Conservation (phyloP, 768 basidiomycete genomes). For the Flagelloscypha sp. region DNA sequence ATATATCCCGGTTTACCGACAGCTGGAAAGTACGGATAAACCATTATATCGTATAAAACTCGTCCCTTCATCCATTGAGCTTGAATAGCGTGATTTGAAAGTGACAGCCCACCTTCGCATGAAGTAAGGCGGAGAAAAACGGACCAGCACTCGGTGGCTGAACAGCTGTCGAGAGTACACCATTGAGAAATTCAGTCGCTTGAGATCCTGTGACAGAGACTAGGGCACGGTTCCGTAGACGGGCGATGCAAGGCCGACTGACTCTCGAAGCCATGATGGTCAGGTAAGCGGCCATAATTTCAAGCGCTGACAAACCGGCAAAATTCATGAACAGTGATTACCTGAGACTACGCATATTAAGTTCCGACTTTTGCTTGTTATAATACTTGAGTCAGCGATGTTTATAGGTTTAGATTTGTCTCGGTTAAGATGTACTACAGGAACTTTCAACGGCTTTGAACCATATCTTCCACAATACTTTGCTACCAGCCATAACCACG, state of each 20-base stretch:
- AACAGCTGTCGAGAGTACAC: conserved; percentile 52
- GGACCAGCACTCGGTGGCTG: conserved; percentile 37
- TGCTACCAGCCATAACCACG: too few relatives aligned
- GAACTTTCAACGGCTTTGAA: too few relatives aligned
- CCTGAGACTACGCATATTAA: too few relatives aligned
- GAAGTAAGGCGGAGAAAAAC: conserved; percentile 65
- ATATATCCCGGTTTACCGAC: conserved; percentile 48
- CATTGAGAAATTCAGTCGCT: conserved; percentile 75
- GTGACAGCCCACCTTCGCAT: conserved; percentile 56
- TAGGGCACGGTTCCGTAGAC: conserved; percentile 55
- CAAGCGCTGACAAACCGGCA: too few relatives aligned
- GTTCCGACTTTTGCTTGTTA: too few relatives aligned
- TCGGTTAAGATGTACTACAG: too few relatives aligned
- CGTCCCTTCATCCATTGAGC: conserved; percentile 52
- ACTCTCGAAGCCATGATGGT: too few relatives aligned
- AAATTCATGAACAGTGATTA: too few relatives aligned
- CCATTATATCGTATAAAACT: conserved; percentile 81
- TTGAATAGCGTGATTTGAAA: neutral
- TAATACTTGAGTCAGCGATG: too few relatives aligned
- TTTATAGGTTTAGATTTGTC: too few relatives aligned
- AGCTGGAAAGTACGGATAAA: conserved; percentile 51
- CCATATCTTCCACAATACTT: too few relatives aligned
- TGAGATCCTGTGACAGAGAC: conserved; percentile 77
- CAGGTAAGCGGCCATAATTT: too few relatives aligned
- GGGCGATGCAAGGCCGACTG: conserved; percentile 43